These are phyloP conservation scores for Allantophomopsis cytisporea DNA, from an alignment of 2,329 filamentous ascomycete species.

Conservation along the genomic window DNA sequence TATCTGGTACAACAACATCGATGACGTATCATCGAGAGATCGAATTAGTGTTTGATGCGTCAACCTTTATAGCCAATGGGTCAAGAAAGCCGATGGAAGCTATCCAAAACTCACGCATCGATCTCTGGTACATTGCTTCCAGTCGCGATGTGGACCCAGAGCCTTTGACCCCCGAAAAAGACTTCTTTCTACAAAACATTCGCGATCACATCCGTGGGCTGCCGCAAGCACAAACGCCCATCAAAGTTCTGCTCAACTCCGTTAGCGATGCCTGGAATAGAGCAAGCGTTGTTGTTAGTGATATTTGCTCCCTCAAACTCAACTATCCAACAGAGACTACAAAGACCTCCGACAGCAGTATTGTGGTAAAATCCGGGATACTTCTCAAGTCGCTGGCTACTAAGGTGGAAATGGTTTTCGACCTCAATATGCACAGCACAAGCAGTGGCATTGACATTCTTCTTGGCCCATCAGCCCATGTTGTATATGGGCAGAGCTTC, in stretches of 20 bases:
- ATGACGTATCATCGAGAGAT: slow-evolving; percentile 63
- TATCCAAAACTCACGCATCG: slow-evolving; percentile 39
- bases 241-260: slow-evolving; percentile 41
- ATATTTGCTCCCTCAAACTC: slow-evolving; percentile 46
- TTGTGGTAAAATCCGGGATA: slow-evolving; percentile 47
- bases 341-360: slow-evolving; percentile 49
- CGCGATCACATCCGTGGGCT: slow-evolving; percentile 52
- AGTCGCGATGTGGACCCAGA: slow-evolving; percentile 35
- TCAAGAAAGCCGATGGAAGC: slow-evolving; percentile 10
- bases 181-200: slow-evolving; percentile 64
- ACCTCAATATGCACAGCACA: slow-evolving; percentile 31
- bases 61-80: slow-evolving; percentile 35
- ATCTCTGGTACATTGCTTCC: slow-evolving; percentile 56
- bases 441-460: slow-evolving; percentile 38
- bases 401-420: slow-evolving; percentile 50
- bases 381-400: slow-evolving; percentile 52
- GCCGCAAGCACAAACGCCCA: slow-evolving; percentile 39
- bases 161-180: slow-evolving; percentile 49
- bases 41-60: slow-evolving; percentile 57
- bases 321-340: slow-evolving; percentile 50
- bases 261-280: slow-evolving; percentile 54
- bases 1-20: slow-evolving; percentile 48
- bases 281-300: slow-evolving; percentile 41
- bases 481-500: slow-evolving; percentile 69
- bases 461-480: slow-evolving; percentile 38